Conservation (phyloP, 139 green algal genomes). For the Penium margaritaceum region DNA sequence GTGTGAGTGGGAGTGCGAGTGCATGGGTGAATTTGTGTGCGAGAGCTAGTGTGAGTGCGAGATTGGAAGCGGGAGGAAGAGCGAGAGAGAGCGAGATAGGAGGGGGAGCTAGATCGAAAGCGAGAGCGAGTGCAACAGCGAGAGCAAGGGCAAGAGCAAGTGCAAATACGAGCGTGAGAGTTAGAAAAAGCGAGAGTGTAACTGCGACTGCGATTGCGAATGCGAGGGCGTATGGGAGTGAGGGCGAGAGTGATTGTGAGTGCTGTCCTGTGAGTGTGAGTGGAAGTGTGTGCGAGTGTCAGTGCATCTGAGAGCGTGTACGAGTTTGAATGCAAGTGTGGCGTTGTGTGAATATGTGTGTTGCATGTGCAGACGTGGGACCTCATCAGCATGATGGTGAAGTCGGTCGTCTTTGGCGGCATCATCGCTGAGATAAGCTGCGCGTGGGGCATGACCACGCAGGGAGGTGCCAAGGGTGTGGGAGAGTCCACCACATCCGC, state of each 20-base stretch:
- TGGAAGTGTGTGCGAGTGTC: conserved; percentile 69
- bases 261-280: conserved; percentile 82
- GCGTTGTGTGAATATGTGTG: not conserved
- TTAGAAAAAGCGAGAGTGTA: not conserved
- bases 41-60: no score
- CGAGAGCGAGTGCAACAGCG: no score
- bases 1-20: no score
- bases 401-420: conserved; percentile 74
- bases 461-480: conserved; percentile 94
- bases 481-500: conserved; percentile 90
- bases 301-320: no score
- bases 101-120: no score
- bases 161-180: not conserved
- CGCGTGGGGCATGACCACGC: conserved; percentile 94
- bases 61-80: no score
- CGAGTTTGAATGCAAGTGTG: not conserved
- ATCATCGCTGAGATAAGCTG: conserved; percentile 76
- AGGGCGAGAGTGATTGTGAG: conserved; percentile 74
- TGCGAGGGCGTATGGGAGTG: conserved; percentile 67
- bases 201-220: not conserved
- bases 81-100: no score
- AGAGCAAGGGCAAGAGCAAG: no score
- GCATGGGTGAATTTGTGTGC: no score
- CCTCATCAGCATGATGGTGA: conserved; percentile 77
- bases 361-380: conserved; percentile 69